Evolutionary conservation across 164 flowering plant species (phyloP).

Genomic region (Magnolia officinalis): DNA sequence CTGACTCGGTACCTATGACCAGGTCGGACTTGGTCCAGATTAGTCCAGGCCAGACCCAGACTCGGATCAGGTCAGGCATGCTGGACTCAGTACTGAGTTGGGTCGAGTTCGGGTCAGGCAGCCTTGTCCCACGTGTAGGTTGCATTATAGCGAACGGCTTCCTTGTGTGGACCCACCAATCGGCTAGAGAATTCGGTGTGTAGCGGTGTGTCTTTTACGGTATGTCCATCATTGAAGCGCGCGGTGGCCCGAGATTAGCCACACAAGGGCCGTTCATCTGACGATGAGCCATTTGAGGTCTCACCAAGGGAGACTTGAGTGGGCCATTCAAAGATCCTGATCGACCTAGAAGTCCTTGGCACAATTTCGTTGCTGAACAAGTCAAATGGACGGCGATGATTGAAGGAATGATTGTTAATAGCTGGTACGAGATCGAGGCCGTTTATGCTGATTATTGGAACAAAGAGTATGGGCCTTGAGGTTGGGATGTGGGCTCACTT

Average conservation of each 20-base stretch:
- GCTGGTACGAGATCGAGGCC: conserved; percentile 25
- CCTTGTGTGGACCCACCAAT: conserved; percentile 25
- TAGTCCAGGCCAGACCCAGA: no score
- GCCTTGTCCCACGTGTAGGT: not conserved
- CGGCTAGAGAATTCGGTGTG: conserved; percentile 13
- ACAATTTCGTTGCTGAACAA: conserved; percentile 9
- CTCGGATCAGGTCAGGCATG: no score
- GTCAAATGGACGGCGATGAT: not conserved
- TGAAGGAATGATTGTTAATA: conserved; percentile 22
- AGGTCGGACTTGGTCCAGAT: no score
- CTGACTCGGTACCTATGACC: no score
- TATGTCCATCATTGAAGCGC: conserved; percentile 12
- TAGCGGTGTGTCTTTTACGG: conserved; percentile 10
- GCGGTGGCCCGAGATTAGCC: not conserved
- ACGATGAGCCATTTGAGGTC: not conserved
- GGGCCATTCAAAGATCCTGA: not conserved
- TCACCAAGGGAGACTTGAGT: conserved; percentile 20
- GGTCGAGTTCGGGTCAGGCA: no score
- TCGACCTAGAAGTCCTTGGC: not conserved
- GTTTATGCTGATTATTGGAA: conserved; percentile 14
- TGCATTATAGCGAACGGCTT: conserved; percentile 13
- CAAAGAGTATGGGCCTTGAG: conserved; percentile 5
- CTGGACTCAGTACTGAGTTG: no score
- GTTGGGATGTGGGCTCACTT: conserved; percentile 27
- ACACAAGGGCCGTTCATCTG: not conserved